phyloP scores from a whole-genome alignment of 306 rosid species.

The Casuarina equisetifolia region DNA sequence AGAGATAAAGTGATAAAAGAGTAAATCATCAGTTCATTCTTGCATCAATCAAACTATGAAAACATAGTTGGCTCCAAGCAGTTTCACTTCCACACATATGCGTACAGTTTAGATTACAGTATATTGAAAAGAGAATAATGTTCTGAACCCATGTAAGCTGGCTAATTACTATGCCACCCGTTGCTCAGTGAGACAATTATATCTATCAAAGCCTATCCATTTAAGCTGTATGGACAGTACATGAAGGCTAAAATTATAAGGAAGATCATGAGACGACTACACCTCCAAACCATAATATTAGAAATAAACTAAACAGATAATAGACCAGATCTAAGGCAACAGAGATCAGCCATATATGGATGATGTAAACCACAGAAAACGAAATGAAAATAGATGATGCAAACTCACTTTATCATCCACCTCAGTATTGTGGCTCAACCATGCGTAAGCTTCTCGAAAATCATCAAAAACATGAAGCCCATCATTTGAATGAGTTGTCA shows the following conservation, averaged over 20 bases:
- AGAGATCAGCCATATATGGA: constrained; percentile 3
- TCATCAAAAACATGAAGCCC: constrained; percentile 99
- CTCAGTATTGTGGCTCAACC: constrained; percentile 99
- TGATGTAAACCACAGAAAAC: constrained; percentile 14
- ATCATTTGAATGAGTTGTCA: constrained; percentile 77
- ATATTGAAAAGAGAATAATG: background rate
- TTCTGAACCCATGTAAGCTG: background rate
- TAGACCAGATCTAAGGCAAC: background rate
- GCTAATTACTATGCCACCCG: constrained; percentile 7
- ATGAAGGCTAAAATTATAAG: background rate
- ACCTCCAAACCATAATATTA: background rate
- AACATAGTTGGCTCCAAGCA: background rate
- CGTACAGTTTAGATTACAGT: constrained; percentile 19
- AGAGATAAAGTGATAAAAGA: background rate
- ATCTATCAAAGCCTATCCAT: constrained; percentile 1
- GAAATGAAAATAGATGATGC: constrained; percentile 14
- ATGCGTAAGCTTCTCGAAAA: constrained; percentile 97
- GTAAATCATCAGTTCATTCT: background rate
- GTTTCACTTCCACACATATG: background rate
- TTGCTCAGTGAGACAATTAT: background rate
- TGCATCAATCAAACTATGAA: background rate
- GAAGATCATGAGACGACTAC: background rate
- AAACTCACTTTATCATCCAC: constrained; percentile 91
- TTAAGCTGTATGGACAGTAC: background rate
- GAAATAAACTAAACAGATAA: background rate